Conservation (phyloP, 768 basidiomycete genomes). For the Steccherinum ochraceum region DNA sequence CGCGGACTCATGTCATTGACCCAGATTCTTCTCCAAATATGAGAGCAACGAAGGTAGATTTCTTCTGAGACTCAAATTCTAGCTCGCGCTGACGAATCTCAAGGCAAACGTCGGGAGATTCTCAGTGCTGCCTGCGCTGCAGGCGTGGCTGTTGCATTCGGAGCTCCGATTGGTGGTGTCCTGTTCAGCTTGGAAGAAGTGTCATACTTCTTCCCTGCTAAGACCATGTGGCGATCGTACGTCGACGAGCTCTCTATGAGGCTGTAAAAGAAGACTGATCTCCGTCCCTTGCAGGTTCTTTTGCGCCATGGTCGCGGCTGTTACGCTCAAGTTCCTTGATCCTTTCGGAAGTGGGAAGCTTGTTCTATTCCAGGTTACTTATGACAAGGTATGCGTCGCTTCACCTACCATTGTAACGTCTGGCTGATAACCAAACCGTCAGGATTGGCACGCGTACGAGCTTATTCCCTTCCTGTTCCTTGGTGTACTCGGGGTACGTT, state of each 20-base stretch:
- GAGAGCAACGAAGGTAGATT: conserved; percentile 83
- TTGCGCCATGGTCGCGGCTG: conserved; percentile 95
- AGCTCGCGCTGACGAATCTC: background rate
- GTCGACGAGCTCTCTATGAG: conserved; percentile 3
- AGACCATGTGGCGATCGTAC: conserved; percentile 95
- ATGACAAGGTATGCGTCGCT: conserved; percentile 54
- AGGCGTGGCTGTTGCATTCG: conserved; percentile 95
- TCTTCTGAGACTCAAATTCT: background rate
- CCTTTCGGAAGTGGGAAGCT: conserved; percentile 95
- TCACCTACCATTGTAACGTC: background rate
- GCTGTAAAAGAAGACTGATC: conserved; percentile 21
- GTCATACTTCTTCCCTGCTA: conserved; percentile 94
- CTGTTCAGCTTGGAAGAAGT: conserved; percentile 94
- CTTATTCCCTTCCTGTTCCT: conserved; percentile 79
- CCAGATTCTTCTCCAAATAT: conserved; percentile 68
- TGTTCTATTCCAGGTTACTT: conserved; percentile 87
- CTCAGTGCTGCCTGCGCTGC: conserved; percentile 95
- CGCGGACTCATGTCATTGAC: background rate
- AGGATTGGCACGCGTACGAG: conserved; percentile 95
- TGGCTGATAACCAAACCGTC: background rate
- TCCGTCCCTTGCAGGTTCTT: conserved; percentile 67
- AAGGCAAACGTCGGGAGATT: conserved; percentile 90
- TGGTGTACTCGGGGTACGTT: conserved; percentile 80
- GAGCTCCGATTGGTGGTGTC: conserved; percentile 92
- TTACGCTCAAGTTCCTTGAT: conserved; percentile 87